Base-by-base conservation (phyloP, 768 basidiomycete genomes). In the Mycena floridula region DNA sequence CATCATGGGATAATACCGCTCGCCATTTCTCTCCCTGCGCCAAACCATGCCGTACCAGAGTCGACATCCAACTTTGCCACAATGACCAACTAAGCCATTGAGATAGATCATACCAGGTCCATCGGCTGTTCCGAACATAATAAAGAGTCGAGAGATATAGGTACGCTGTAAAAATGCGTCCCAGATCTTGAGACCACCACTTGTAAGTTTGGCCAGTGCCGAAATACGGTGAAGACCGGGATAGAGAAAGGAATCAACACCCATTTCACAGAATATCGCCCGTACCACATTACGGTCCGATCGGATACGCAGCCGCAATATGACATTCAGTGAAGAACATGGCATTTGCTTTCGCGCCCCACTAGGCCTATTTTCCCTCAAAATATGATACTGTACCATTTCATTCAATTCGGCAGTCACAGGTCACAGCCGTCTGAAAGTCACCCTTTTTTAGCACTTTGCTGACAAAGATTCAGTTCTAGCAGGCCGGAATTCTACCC, bases 191-290 rank as follows among this genome's bases (percentile, higher is more conserved):
- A 65, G 40, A 7, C 55, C 56, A 23, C 55, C 50, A 4, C 56
- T 53, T 13, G 42, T 44, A n/a, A n/a, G n/a, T n/a, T n/a, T n/a
- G 21, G 65, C 59, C 8, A 66, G 24, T 1, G 59, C 62, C 2
- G 54, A 25, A 6, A 65, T 32, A 46, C 69, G 68, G 41, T 60
- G 55, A 7, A 70, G 42, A 0, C 63, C 62, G 13, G 60, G 49
- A 37, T 50, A 61, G 2, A 59, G 24, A 44, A 60, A 66, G 0
- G 54, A 62, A 7, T 69, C 59, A 0, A 57, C n/a, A n/a, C n/a
- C n/a, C n/a, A n/a, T n/a, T n/a, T n/a, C n/a, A n/a, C n/a, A n/a
- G n/a, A n/a, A n/a, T n/a, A n/a, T n/a, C n/a, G n/a, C n/a, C n/a
- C n/a, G n/a, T n/a, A n/a, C n/a, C n/a, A n/a, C n/a, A n/a, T n/a